Percentiles rank a stretch among this genome's conserved stretches.
Conservation (phyloP, 1,284 basidiomycete genomes). For the Cryptococcus sp. region DNA sequence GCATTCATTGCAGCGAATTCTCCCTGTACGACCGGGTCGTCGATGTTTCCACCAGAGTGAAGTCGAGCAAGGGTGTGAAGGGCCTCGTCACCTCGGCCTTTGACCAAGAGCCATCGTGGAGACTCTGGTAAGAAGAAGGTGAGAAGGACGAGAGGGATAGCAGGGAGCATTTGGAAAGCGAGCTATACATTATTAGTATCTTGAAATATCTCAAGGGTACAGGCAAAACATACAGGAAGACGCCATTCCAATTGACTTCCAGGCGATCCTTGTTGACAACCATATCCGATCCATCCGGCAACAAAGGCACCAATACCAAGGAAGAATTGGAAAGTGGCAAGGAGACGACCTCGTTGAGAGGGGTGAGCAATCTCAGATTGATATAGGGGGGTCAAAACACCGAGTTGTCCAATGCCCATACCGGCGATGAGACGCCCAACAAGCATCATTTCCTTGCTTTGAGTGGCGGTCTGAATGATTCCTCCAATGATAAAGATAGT, state of each 20-base stretch:
- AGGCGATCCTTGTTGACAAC: slow-evolving; percentile 37
- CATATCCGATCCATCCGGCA: slow-evolving; percentile 49
- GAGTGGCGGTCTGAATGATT: slow-evolving; percentile 45
- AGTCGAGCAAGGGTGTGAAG: slow-evolving; percentile 57
- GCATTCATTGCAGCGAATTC: slow-evolving; percentile 43
- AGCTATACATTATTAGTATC: slow-evolving; percentile 14
- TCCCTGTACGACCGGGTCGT: slow-evolving; percentile 46
- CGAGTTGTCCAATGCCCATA: slow-evolving; percentile 54
- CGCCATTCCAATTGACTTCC: slow-evolving; percentile 52
- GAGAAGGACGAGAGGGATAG: slow-evolving; percentile 58
- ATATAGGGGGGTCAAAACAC: slow-evolving; percentile 54
- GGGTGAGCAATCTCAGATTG: slow-evolving; percentile 59
- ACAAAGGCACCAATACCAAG: slow-evolving; percentile 51
- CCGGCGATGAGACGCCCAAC: slow-evolving; percentile 60
- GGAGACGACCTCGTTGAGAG: slow-evolving; percentile 59
- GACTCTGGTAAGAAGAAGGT: slow-evolving; percentile 55
- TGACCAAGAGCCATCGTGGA: slow-evolving; percentile 62
- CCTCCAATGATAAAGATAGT: slow-evolving; percentile 55
- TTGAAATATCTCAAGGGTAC: too few relatives aligned
- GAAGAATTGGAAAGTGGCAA: slow-evolving; percentile 59
- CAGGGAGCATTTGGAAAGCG: slow-evolving; percentile 47
- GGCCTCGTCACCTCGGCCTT: slow-evolving; percentile 55
- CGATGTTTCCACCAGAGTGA: slow-evolving; percentile 52
- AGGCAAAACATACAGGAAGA: slow-evolving; percentile 52
- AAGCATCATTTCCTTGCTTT: slow-evolving; percentile 59